A percentile compares a stretch with the other conserved stretches of the same genome.
Conservation (phyloP, 2,329 filamentous ascomycete species). For the Aspergillus phoenicis region DNA sequence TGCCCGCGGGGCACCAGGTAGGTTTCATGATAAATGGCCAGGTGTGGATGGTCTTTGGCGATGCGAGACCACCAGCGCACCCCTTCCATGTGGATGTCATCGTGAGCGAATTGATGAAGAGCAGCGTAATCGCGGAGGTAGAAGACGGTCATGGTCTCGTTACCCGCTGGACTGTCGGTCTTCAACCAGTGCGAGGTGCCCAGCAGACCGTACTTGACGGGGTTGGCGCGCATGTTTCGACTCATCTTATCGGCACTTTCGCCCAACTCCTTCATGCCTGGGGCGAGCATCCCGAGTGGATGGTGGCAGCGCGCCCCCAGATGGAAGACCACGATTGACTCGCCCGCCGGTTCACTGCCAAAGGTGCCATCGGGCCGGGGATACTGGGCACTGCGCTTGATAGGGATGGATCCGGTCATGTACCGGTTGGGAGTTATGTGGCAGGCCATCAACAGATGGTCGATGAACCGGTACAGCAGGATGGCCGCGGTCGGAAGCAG, state of each 20-base stretch:
- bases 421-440: slow-evolving; percentile 42
- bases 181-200: slow-evolving; percentile 33
- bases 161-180: slow-evolving; percentile 35
- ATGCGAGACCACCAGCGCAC: slow-evolving; percentile 50
- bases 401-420: slow-evolving; percentile 37
- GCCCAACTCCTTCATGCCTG: slow-evolving; percentile 33
- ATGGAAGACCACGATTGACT: slow-evolving; percentile 49
- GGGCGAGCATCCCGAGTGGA: slow-evolving; percentile 47
- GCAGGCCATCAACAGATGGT: slow-evolving; percentile 37
- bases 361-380: slow-evolving; percentile 38
- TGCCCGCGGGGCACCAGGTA: slow-evolving; percentile 42
- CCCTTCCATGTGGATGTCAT: slow-evolving; percentile 41
- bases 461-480: slow-evolving; percentile 36
- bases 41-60: slow-evolving; percentile 37
- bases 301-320: slow-evolving; percentile 35
- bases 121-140: slow-evolving; percentile 48
- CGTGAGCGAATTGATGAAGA: slow-evolving; percentile 50
- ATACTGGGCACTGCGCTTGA: slow-evolving; percentile 43
- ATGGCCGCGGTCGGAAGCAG: slow-evolving; percentile 37
- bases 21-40: slow-evolving; percentile 52
- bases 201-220: slow-evolving; percentile 14
- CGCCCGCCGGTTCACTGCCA: slow-evolving; percentile 47
- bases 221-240: slow-evolving; percentile 19
- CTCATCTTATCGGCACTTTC: slow-evolving; percentile 38
- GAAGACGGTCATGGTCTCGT: slow-evolving; percentile 39